Conservation (phyloP, 306 rosid species). For the Malus sylvestris region DNA sequence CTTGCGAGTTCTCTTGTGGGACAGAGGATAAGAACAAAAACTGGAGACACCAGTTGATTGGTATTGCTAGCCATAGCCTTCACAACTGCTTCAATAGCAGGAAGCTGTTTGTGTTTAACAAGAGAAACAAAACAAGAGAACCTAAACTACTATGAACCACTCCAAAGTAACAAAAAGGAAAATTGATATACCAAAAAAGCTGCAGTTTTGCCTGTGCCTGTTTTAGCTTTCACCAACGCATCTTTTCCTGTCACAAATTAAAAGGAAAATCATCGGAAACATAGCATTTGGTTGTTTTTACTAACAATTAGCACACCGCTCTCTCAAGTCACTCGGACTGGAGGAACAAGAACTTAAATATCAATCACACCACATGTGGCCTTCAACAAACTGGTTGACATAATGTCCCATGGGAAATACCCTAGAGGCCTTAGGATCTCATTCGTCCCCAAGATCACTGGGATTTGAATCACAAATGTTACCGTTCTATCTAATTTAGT, state of each 20-base stretch:
- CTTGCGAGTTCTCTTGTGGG: constrained; percentile 95
- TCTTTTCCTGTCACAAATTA: constrained; percentile 57
- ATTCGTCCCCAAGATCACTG: not conserved
- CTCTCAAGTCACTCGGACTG: not conserved
- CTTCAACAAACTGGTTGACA: not conserved
- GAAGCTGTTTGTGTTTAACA: constrained; percentile 85
- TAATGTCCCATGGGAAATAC: not conserved
- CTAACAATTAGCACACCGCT: not conserved
- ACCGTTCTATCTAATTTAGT: not conserved
- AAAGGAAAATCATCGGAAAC: constrained; percentile 7
- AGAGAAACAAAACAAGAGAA: constrained; percentile 12
- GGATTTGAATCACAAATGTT: not conserved
- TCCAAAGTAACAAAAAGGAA: constrained; percentile 13
- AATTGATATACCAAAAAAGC: constrained; percentile 72
- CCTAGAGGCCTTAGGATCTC: not conserved
- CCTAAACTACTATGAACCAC: constrained; percentile 8
- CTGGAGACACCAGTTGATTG: constrained; percentile 56
- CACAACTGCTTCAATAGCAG: constrained; percentile 98
- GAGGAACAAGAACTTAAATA: not conserved
- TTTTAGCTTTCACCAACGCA: constrained; percentile 84
- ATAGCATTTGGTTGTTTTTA: not conserved
- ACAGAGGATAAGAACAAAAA: constrained; percentile 76
- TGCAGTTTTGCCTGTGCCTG: constrained; percentile 88
- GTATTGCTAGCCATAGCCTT: constrained; percentile 48
- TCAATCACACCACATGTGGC: not conserved